phyloP scores from a whole-genome alignment of 345 rosid species.

The Sisymbrium irio region DNA sequence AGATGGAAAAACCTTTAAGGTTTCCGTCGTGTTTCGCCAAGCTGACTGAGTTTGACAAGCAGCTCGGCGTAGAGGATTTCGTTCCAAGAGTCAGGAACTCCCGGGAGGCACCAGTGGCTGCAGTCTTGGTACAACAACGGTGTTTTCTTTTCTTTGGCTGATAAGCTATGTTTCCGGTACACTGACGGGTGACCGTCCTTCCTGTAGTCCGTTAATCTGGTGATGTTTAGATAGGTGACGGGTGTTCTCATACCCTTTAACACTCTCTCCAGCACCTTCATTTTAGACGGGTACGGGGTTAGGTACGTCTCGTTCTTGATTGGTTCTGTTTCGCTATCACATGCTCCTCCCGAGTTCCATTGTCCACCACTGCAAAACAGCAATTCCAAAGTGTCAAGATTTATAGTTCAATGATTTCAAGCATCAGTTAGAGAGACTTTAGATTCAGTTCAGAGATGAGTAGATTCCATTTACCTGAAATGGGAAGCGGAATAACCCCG shows the following conservation, averaged over 20 bases:
- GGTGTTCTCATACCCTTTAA: constrained; percentile 72
- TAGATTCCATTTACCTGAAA: constrained; percentile 57
- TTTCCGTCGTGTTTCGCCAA: constrained; percentile 6
- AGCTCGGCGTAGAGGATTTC: constrained; percentile 77
- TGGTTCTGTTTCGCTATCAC: constrained; percentile 82
- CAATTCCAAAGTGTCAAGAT: background rate
- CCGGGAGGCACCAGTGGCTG: constrained; percentile 96
- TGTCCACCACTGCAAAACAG: constrained; percentile 80
- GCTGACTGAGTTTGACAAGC: constrained; percentile 41
- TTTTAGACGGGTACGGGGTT: constrained; percentile 61
- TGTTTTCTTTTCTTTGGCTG: constrained; percentile 47
- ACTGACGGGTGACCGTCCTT: constrained; percentile 95
- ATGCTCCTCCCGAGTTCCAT: constrained; percentile 98
- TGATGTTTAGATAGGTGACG: constrained; percentile 80
- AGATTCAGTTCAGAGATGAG: background rate
- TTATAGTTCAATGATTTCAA: no score
- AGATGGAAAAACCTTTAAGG: constrained; percentile 12
- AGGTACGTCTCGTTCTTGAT: constrained; percentile 75
- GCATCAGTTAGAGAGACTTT: no score
- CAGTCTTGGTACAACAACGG: constrained; percentile 74
- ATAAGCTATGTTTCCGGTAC: constrained; percentile 54
- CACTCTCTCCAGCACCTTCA: constrained; percentile 74
- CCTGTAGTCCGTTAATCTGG: constrained; percentile 80
- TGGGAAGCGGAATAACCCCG: constrained; percentile 90
- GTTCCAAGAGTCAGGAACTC: constrained; percentile 88